These are phyloP conservation scores for Kwoniella pini DNA, from an alignment of 768 basidiomycete genomes.

Conservation along the genomic window DNA sequence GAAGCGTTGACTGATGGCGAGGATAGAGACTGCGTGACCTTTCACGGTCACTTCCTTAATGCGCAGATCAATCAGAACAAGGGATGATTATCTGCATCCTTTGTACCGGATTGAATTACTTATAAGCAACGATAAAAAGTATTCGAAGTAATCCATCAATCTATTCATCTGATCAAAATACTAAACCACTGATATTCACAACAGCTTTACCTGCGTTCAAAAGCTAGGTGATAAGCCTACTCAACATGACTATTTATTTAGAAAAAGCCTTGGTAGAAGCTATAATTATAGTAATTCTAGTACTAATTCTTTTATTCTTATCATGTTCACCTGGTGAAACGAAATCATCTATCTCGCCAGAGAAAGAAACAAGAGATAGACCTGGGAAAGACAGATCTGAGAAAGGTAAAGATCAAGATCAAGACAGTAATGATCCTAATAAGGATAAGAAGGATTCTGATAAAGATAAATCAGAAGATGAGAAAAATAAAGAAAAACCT, in stretches of 20 bases:
- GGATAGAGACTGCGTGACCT: too few relatives aligned
- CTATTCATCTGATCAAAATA: too few relatives aligned
- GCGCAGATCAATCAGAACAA: too few relatives aligned
- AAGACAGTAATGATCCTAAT: not conserved
- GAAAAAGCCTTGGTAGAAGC: slow-evolving; percentile 17
- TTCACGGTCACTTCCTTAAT: too few relatives aligned
- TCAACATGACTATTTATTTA: slow-evolving; percentile 10
- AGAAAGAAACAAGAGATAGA: not conserved
- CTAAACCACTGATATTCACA: not conserved
- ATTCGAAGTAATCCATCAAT: too few relatives aligned
- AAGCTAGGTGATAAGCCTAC: too few relatives aligned
- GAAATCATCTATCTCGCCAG: not conserved
- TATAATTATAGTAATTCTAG: slow-evolving; percentile 18
- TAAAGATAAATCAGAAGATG: not conserved
- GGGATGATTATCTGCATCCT: too few relatives aligned
- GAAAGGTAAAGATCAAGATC: not conserved
- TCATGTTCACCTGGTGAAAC: slow-evolving; percentile 2
- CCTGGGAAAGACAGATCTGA: not conserved
- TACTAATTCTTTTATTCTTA: slow-evolving; percentile 5
- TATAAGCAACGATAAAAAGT: too few relatives aligned
- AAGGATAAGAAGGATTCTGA: not conserved
- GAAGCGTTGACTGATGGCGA: too few relatives aligned
- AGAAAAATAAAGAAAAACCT: not conserved
- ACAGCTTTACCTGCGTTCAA: not conserved
- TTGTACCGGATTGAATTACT: too few relatives aligned